Conservation (phyloP, 78 protist genomes). For the Dictyostelium brefeldianum region DNA sequence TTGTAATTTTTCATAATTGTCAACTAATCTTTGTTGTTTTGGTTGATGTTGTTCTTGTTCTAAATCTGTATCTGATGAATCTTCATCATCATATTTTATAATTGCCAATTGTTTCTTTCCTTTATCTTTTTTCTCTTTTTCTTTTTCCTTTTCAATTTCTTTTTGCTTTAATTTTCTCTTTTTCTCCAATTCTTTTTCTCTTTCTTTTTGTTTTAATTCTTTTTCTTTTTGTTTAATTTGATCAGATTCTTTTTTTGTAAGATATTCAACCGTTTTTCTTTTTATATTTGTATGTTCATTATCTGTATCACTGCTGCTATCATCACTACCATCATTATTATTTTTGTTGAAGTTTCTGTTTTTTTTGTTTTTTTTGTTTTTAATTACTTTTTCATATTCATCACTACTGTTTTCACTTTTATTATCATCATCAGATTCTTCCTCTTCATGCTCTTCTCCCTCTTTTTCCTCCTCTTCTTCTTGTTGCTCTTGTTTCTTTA, state of each 20-base stretch:
- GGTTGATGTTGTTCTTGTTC: background rate
- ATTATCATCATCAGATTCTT: background rate
- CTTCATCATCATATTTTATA: background rate
- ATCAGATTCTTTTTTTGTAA: background rate
- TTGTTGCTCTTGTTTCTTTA: background rate
- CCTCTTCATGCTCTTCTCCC: background rate
- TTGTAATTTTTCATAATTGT: background rate
- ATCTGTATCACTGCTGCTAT: background rate
- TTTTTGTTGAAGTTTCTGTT: background rate
- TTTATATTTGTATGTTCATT: background rate
- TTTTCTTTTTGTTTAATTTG: background rate
- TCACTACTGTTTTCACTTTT: background rate
- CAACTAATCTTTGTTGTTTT: background rate
- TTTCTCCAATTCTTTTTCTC: background rate
- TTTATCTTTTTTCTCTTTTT: background rate
- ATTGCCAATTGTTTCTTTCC: background rate
- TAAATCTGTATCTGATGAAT: background rate
- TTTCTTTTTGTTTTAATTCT: background rate
- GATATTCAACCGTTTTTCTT: background rate
- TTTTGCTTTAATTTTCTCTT: background rate
- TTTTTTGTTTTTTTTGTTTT: background rate
- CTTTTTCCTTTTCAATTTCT: background rate
- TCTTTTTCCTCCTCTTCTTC: background rate
- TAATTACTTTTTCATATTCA: background rate
- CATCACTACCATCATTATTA: background rate